These are phyloP conservation scores for Luffa acutangula DNA, from an alignment of 306 rosid species.

Conservation along the genomic window DNA sequence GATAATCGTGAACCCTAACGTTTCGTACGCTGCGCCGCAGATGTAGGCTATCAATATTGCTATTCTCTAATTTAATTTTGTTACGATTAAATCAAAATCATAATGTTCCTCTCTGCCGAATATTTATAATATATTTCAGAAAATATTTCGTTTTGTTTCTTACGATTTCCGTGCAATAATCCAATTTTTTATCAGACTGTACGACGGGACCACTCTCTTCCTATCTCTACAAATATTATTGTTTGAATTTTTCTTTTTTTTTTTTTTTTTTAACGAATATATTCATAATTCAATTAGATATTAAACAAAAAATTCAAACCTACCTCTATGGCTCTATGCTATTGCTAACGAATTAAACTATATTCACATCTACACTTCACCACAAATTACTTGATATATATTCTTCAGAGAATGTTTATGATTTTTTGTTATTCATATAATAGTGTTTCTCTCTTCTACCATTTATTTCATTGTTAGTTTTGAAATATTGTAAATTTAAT, in stretches of 20 bases:
- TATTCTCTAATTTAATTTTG: not conserved
- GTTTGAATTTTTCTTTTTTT: not conserved
- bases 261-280: not conserved
- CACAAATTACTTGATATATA: too few relatives aligned
- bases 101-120: not conserved
- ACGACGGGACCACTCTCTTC: not conserved
- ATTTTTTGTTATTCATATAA: too few relatives aligned
- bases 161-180: slow-evolving; percentile 4
- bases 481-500: too few relatives aligned
- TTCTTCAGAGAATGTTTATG: too few relatives aligned
- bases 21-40: not conserved
- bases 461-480: too few relatives aligned
- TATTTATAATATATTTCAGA: not conserved
- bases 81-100: not conserved
- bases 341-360: too few relatives aligned
- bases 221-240: not conserved
- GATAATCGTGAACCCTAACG: not conserved
- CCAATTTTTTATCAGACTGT: not conserved
- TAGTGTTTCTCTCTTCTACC: too few relatives aligned
- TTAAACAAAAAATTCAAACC: too few relatives aligned
- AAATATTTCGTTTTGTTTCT: not conserved
- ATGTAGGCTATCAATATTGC: not conserved
- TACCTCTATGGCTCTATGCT: too few relatives aligned
- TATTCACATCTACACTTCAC: too few relatives aligned
- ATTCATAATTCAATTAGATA: not conserved